phyloP scores from a whole-genome alignment of 2,329 filamentous ascomycete genomes.

The Cytospora piceicola region DNA sequence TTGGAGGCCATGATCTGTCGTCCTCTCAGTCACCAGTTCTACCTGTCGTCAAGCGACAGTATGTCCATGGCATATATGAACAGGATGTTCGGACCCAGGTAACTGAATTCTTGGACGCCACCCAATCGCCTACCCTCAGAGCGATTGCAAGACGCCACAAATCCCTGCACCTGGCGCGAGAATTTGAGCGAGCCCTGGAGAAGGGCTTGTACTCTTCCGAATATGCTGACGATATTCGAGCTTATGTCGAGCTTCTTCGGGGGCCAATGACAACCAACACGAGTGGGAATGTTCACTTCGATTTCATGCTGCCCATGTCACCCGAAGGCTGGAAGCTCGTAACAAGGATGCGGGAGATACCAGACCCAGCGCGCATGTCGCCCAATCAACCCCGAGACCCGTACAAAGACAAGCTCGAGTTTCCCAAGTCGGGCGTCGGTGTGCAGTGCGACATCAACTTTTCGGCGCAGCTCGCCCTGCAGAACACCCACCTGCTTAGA shows the following conservation, averaged over 20 bases:
- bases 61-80: conserved; percentile 57
- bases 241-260: conserved; percentile 57
- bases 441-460: conserved; percentile 94
- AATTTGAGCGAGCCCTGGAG: conserved; percentile 58
- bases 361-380: conserved; percentile 54
- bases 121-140: conserved; percentile 41
- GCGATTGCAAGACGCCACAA: conserved; percentile 56
- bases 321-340: conserved; percentile 42
- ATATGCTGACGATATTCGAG: conserved; percentile 44
- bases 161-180: conserved; percentile 57
- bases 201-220: conserved; percentile 50
- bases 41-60: conserved; percentile 46
- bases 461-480: conserved; percentile 77
- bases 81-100: conserved; percentile 51
- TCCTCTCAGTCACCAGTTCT: conserved; percentile 34
- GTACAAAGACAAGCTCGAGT: conserved; percentile 69
- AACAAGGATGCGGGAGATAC: conserved; percentile 49
- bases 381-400: conserved; percentile 58
- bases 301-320: conserved; percentile 45
- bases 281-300: conserved; percentile 33
- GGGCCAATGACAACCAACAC: conserved; percentile 38
- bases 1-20: conserved; percentile 38
- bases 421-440: conserved; percentile 75
- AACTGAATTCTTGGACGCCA: conserved; percentile 38
- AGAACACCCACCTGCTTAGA: conserved; percentile 81